A percentile compares a stretch with the other conserved stretches of the same genome.
Evolutionary conservation across 164 flowering plant genomes (phyloP).

Genomic region (Dillenia turbinata): DNA sequence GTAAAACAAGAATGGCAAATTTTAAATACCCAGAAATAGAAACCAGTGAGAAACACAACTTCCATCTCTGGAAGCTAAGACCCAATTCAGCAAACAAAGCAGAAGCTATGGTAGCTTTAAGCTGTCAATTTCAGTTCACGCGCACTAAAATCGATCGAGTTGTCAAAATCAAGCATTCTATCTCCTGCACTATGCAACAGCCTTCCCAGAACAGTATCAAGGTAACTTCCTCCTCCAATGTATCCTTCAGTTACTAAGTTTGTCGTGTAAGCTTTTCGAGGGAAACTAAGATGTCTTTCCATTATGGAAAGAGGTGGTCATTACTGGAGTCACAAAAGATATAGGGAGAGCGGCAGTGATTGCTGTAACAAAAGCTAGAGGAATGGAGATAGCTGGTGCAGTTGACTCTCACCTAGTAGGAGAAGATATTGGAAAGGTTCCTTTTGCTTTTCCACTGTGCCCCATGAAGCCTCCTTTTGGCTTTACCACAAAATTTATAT

Average conservation of each 20-base stretch:
- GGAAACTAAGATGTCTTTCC: conserved; percentile 7
- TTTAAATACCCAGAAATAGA: no score
- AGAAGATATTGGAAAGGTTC: conserved; percentile 79
- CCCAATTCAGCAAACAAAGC: no score
- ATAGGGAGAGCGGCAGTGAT: conserved; percentile 82
- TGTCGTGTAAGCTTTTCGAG: background rate
- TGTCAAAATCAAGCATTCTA: conserved; percentile 17
- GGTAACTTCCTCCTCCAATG: conserved; percentile 26
- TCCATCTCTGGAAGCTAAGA: no score
- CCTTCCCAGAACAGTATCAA: conserved; percentile 64
- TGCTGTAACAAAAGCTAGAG: conserved; percentile 83
- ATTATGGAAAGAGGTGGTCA: conserved; percentile 47
- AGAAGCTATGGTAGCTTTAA: conserved; percentile 49
- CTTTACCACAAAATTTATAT: background rate
- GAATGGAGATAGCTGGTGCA: conserved; percentile 94
- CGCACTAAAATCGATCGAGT: conserved; percentile 12
- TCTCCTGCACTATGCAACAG: conserved; percentile 53
- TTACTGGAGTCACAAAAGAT: conserved; percentile 92
- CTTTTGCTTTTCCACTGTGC: conserved; percentile 1
- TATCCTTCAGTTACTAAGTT: background rate
- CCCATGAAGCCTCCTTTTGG: background rate
- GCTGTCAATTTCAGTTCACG: conserved; percentile 36
- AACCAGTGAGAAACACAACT: no score
- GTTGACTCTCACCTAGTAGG: conserved; percentile 71
- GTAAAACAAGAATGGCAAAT: background rate